Percentiles rank a stretch among this genome's conserved stretches.
These are phyloP conservation scores for Hyaloscypha finlandica DNA, from an alignment of 495 filamentous ascomycete species.

Conservation along the genomic window DNA sequence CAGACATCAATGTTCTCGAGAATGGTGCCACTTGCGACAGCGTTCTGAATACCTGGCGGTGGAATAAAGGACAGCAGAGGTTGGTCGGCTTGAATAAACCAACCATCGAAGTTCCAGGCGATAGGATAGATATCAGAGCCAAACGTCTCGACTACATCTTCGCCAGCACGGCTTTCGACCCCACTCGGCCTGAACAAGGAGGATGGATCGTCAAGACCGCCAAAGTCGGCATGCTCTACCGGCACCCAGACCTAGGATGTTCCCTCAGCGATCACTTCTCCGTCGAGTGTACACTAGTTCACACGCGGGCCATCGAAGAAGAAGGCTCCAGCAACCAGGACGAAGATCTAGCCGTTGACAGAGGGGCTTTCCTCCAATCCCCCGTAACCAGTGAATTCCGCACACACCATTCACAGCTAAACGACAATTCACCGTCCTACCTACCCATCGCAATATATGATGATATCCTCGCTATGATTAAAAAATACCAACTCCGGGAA, in stretches of 20 bases:
- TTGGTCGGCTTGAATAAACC: constrained; percentile 43
- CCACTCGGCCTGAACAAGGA: constrained; percentile 27
- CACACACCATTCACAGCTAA: constrained; percentile 25
- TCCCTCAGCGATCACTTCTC: constrained; percentile 94
- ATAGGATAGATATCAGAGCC: constrained; percentile 67
- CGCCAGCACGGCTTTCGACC: constrained; percentile 38
- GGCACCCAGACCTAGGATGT: constrained; percentile 79
- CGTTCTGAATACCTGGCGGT: constrained; percentile 89
- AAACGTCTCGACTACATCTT: constrained; percentile 98
- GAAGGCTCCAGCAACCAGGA: background rate
- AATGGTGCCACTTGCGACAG: constrained; percentile 90
- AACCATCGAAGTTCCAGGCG: constrained; percentile 45
- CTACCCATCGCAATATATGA: constrained; percentile 64
- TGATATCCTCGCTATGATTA: constrained; percentile 67
- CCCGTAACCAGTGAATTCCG: constrained; percentile 30
- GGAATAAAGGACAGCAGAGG: constrained; percentile 66
- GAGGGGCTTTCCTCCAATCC: constrained; percentile 29
- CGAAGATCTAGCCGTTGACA: constrained; percentile 22
- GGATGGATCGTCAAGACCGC: constrained; percentile 69
- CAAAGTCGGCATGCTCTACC: constrained; percentile 76
- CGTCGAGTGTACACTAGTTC: constrained; percentile 67
- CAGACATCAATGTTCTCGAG: constrained; percentile 70
- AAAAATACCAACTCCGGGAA: constrained; percentile 68
- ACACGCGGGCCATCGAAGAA: constrained; percentile 31
- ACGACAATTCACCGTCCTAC: constrained; percentile 31